A percentile compares a stretch with the other conserved stretches of the same genome.
These are phyloP conservation scores for Parastagonospora nodorum DNA, from an alignment of 2,329 filamentous ascomycete species.

Conservation along the genomic window DNA sequence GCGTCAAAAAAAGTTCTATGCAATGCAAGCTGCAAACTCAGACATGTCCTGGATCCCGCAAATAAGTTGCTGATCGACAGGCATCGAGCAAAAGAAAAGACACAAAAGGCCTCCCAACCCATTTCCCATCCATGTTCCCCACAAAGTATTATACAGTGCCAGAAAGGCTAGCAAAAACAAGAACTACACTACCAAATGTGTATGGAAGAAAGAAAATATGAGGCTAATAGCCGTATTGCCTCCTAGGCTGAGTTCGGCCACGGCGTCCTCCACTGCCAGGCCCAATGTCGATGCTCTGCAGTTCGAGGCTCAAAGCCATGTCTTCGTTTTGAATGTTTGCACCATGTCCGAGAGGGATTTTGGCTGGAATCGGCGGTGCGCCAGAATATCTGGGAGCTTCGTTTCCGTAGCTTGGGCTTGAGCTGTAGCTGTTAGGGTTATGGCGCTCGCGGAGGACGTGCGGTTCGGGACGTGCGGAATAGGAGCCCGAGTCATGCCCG, in stretches of 20 bases:
- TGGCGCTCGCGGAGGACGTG: constrained; percentile 44
- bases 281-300: constrained; percentile 60
- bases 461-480: constrained; percentile 22
- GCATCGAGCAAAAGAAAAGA: constrained; percentile 3
- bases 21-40: constrained; percentile 1
- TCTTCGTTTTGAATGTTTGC: constrained; percentile 42
- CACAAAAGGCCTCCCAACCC: background rate
- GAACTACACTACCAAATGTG: background rate
- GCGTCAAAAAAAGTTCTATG: background rate
- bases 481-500: constrained; percentile 14
- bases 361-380: constrained; percentile 70
- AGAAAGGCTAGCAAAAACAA: background rate
- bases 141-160: background rate
- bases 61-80: background rate
- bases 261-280: constrained; percentile 24
- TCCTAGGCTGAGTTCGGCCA: constrained; percentile 1
- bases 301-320: constrained; percentile 70
- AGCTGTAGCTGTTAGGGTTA: constrained; percentile 38
- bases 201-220: background rate
- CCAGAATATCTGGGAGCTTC: constrained; percentile 23
- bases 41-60: constrained; percentile 3
- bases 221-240: constrained; percentile 1
- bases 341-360: constrained; percentile 60
- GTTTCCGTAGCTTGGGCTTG: constrained; percentile 31
- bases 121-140: background rate